Percentiles rank a stretch among this genome's conserved stretches.
Evolutionary conservation across 768 basidiomycete species (phyloP).

Genomic region (Calvatia gigantea): DNA sequence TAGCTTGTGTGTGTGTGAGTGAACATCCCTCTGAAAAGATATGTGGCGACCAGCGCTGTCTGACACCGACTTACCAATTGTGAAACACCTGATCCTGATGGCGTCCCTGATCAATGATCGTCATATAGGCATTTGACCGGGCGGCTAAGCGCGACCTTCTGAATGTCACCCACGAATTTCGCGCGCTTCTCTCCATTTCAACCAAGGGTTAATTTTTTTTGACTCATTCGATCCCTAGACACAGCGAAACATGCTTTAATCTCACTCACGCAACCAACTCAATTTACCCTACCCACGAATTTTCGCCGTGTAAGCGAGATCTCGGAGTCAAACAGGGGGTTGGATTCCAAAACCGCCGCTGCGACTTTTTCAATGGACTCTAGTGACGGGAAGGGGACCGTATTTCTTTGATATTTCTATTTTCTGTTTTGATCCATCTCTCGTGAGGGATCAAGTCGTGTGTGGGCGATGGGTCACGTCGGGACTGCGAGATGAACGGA

Average conservation of each 20-base stretch:
- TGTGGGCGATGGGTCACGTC: not conserved
- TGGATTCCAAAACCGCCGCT: no score
- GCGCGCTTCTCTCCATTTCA: slow-evolving; percentile 2
- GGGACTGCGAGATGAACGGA: slow-evolving; percentile 1
- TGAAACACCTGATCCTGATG: not conserved
- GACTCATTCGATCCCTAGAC: not conserved
- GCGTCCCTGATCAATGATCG: not conserved
- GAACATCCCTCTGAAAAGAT: not conserved
- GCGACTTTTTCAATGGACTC: not conserved
- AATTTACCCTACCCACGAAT: not conserved
- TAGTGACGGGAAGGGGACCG: not conserved
- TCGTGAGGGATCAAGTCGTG: not conserved
- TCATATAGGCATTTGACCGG: not conserved
- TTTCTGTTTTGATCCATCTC: not conserved
- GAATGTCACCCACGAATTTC: slow-evolving; percentile 1
- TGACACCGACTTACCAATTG: not conserved
- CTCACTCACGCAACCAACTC: not conserved
- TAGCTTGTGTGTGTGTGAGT: not conserved
- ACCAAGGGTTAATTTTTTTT: not conserved
- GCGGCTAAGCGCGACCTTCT: no score
- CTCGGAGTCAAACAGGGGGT: not conserved
- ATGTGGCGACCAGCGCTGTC: not conserved
- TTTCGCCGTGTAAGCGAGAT: not conserved
- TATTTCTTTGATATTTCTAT: not conserved
- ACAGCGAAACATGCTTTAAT: not conserved